Conservation (phyloP, 805 yeast genomes). For the Maudiozyma barnettii region DNA sequence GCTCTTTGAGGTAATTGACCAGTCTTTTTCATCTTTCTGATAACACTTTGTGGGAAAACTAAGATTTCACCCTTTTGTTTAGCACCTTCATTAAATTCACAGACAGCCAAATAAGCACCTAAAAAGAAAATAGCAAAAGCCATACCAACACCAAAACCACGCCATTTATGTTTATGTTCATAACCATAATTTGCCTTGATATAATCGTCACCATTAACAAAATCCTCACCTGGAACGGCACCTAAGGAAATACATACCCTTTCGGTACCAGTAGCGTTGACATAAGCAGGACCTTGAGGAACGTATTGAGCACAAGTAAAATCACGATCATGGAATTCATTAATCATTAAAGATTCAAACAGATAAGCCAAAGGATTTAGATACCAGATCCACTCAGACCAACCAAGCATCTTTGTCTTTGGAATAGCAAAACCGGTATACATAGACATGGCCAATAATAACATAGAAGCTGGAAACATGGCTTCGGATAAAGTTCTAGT, state of each 20-base stretch:
- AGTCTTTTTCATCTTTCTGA: slow-evolving; percentile 37
- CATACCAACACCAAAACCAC: slow-evolving; percentile 49
- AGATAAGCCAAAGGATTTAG: slow-evolving; percentile 36
- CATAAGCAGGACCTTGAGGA: slow-evolving; percentile 38
- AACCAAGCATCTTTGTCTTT: slow-evolving; percentile 34
- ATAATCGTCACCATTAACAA: slow-evolving; percentile 41
- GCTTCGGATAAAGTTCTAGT: slow-evolving; percentile 32
- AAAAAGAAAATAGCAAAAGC: slow-evolving; percentile 47
- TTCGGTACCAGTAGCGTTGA: slow-evolving; percentile 16
- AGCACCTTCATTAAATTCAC: slow-evolving; percentile 44
- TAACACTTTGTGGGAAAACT: slow-evolving; percentile 41
- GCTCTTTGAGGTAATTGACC: slow-evolving; percentile 6
- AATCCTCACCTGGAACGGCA: slow-evolving; percentile 36
- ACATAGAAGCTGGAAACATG: slow-evolving; percentile 37
- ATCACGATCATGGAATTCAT: slow-evolving; percentile 33
- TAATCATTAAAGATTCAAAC: slow-evolving; percentile 37
- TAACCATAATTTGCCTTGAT: slow-evolving; percentile 35
- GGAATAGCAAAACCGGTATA: slow-evolving; percentile 39
- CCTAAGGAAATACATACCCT: slow-evolving; percentile 44
- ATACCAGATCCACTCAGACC: slow-evolving; percentile 41
- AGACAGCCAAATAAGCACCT: slow-evolving; percentile 36
- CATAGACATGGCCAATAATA: slow-evolving; percentile 32
- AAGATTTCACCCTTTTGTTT: slow-evolving; percentile 55
- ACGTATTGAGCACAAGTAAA: slow-evolving; percentile 31
- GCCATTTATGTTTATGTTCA: slow-evolving; percentile 41